Evolutionary conservation across 177 flowering plant species (phyloP), one percentile per base, ranked within the genome.

Genomic region (Vitis hybrid): DNA sequence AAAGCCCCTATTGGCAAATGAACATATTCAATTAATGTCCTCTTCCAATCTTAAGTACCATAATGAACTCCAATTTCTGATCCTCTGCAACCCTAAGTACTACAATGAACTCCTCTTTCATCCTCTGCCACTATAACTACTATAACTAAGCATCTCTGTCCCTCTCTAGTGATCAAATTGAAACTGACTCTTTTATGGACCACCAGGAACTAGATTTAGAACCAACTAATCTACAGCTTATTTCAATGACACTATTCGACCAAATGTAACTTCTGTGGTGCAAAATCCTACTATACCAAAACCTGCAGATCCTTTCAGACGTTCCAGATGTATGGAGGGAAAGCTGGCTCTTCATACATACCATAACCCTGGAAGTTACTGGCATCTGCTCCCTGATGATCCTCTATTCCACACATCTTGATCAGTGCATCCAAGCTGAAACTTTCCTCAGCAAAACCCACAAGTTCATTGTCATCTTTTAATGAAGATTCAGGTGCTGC

Each of bases 401-500:
- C 70, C 11, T 76, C 81, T 48, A 75, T 60, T 23, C 81, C 86
- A 40, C 83, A 78, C 84, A 87, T 76, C 70, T 88, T 96, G 21
- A 78, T 75, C 65, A 89, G 69, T 52, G 85, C 56, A 60, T 90
- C 93, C 97, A 97, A 90, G 52, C 85, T 77, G 78, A 83, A 88
- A 63, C 50, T 73, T 19, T 77, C 77, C 34, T 83, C 88, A 12
- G 59, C 72, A 18, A 78, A 65, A 66, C 18, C 74, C 15, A 66
- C 64, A 52, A 82, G 62, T 60, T 74, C 68, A 12, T 74, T 70
- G 23, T 81, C 60, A 14, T 79, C 75, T 60, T 67, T 70, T 1
- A 52, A 34, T 10, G 80, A 76, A 50, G 81, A 60, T 68, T 81
- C 85, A 12, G 70, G 70, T 48, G 21, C 50, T 8, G 68, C 10